These are phyloP conservation scores for Backusella australiensis DNA, from an alignment of 192 early-diverging fungal species.

Conservation along the genomic window DNA sequence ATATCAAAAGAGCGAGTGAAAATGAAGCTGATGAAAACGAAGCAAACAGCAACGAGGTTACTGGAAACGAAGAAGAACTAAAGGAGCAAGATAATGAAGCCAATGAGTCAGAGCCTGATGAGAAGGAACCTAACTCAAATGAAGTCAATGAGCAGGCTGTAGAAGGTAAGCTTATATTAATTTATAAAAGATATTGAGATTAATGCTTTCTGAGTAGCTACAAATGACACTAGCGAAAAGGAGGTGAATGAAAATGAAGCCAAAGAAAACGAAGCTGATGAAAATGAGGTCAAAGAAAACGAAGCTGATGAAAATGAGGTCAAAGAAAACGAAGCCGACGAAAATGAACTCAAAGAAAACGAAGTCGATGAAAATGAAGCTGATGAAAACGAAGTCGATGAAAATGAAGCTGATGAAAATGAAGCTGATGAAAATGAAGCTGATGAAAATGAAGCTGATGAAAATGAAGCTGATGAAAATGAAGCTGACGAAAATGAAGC, in stretches of 20 bases:
- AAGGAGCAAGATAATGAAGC: neutral
- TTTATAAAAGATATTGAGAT: neutral
- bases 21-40: constrained; percentile 3
- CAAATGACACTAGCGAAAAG: neutral
- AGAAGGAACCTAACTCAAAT: too few species aligned
- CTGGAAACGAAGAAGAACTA: neutral
- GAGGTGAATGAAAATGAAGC: neutral
- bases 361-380: neutral
- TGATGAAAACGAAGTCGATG: neutral
- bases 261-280: neutral
- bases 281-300: neutral
- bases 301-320: neutral
- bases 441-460: neutral
- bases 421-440: neutral
- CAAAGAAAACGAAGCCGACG: neutral
- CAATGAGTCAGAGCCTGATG: neutral
- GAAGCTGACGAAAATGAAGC: neutral
- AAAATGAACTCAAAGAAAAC: constrained; percentile 2
- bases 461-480: neutral
- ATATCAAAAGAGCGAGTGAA: neutral
- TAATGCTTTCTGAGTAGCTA: neutral
- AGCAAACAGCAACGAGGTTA: neutral
- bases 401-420: neutral
- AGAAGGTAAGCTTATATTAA: neutral
- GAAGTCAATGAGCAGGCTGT: neutral